Percentiles rank a stretch among this genome's conserved stretches.
phyloP scores from a whole-genome alignment of 306 rosid genomes.

The Casuarina cunninghamiana region DNA sequence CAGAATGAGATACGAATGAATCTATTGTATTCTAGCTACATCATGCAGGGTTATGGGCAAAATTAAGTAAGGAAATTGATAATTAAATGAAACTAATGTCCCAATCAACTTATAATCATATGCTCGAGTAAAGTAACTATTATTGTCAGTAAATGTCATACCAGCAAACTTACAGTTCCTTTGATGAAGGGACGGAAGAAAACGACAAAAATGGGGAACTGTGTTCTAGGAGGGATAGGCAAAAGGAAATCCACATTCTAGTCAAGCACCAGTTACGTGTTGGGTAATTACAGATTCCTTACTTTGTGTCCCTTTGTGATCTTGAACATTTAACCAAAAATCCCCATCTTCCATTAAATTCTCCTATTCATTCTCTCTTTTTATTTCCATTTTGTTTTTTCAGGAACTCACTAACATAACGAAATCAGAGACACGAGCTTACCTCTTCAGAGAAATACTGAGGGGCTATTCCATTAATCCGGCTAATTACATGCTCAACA shows the following conservation, averaged over 20 bases:
- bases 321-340: neutral
- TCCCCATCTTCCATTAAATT: neutral
- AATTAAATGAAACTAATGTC: neutral
- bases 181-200: too few relatives aligned
- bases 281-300: neutral
- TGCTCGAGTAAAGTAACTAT: too few relatives aligned
- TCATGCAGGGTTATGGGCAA: neutral
- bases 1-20: neutral
- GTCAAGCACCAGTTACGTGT: too few relatives aligned
- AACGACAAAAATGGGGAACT: too few relatives aligned
- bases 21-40: neutral
- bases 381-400: neutral
- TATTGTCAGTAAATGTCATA: too few relatives aligned
- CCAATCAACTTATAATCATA: too few relatives aligned
- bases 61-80: neutral
- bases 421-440: constrained; percentile 27
- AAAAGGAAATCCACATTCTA: too few relatives aligned
- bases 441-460: constrained; percentile 93
- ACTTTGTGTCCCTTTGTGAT: neutral
- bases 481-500: constrained; percentile 76
- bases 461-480: constrained; percentile 80
- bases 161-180: too few relatives aligned
- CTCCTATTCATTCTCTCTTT: neutral
- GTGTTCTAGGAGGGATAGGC: too few relatives aligned
- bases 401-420: neutral